Conservation (phyloP, 352 stramenopile species). For the Globisporangium canariense region DNA sequence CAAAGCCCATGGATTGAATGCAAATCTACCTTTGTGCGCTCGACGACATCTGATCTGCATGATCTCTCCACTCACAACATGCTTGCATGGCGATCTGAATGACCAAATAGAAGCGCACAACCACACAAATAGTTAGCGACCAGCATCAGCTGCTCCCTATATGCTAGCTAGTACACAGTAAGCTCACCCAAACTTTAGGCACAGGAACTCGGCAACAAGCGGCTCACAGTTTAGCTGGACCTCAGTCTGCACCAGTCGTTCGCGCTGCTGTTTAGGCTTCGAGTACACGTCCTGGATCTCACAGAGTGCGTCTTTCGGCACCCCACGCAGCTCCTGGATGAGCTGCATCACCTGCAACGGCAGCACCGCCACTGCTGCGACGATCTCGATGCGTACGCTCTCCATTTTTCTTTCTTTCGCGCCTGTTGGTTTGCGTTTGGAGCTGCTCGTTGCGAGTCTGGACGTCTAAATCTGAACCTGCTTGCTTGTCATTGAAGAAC, state of each 20-base stretch:
- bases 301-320: slow-evolving; percentile 44
- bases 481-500: neutral
- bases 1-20: neutral
- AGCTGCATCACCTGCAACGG: slow-evolving; percentile 33
- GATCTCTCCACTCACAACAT: slow-evolving; percentile 50
- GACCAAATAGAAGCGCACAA: neutral
- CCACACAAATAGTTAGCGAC: neutral
- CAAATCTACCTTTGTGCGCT: slow-evolving; percentile 20
- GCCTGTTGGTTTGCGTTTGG: neutral
- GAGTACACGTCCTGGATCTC: slow-evolving; percentile 36
- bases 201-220: slow-evolving; percentile 52
- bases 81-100: slow-evolving; percentile 27
- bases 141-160: neutral
- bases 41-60: slow-evolving; percentile 47
- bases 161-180: too few relatives aligned
- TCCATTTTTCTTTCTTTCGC: slow-evolving; percentile 22
- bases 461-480: neutral
- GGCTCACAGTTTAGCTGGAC: slow-evolving; percentile 46
- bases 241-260: slow-evolving; percentile 7
- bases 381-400: slow-evolving; percentile 50
- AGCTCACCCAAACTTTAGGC: slow-evolving; percentile 48
- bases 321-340: slow-evolving; percentile 42
- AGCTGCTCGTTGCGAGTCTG: neutral
- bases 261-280: neutral
- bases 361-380: slow-evolving; percentile 28